Evolutionary conservation across 495 filamentous ascomycete genomes (phyloP).

Genomic region (Sabuloglossum arenarium): DNA sequence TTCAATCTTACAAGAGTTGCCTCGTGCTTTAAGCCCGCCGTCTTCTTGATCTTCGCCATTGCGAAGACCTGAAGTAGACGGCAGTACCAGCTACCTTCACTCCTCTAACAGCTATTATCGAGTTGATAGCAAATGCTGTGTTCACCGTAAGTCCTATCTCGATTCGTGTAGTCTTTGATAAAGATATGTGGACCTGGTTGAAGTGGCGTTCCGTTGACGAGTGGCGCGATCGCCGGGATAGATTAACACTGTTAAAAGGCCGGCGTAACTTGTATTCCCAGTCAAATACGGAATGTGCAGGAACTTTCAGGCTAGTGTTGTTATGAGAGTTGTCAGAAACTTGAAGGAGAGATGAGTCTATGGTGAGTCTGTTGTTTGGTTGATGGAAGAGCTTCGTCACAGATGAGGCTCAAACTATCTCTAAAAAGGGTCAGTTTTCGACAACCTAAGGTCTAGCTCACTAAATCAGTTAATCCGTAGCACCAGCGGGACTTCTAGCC

Average conservation of each 20-base stretch:
- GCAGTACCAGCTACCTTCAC: not conserved
- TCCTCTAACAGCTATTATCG: not conserved
- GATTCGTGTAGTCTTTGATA: not conserved
- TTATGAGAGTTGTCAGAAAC: not conserved
- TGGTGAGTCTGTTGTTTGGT: not conserved
- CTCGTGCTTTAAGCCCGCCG: constrained; percentile 76
- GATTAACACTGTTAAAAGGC: not conserved
- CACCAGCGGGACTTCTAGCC: not conserved
- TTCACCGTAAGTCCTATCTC: not conserved
- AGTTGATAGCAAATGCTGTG: not conserved
- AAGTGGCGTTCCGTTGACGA: not conserved
- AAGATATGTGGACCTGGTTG: not conserved
- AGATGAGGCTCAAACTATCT: constrained; percentile 1
- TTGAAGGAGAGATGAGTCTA: not conserved
- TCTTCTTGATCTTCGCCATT: constrained; percentile 97
- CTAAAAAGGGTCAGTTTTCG: not conserved
- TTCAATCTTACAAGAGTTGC: constrained; percentile 61
- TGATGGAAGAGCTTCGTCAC: not conserved
- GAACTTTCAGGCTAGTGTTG: not conserved
- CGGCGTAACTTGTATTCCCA: not conserved
- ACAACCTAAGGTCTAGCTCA: not conserved
- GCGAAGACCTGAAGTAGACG: not conserved
- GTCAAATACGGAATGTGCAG: not conserved
- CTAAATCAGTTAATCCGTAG: not conserved
- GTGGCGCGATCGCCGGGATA: not conserved